Evolutionary conservation across 306 rosid species (phyloP), one percentile per base, ranked within the genome.

Genomic region (Prunus fruticosa): DNA sequence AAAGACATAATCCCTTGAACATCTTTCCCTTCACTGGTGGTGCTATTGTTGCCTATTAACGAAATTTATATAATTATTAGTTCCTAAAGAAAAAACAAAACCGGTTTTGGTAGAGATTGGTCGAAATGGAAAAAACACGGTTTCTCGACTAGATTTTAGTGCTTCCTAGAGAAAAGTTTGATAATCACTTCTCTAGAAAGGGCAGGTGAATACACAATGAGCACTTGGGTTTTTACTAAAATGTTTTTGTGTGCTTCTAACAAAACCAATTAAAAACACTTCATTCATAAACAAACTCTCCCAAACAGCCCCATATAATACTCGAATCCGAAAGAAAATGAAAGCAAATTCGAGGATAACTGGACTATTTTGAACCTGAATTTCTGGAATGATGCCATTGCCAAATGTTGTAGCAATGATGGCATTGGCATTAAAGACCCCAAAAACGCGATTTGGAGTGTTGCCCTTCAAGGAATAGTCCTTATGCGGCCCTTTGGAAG

Each of bases 341-440:
- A n/a, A 20, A 12, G 8, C 11, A 41, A 32, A 57, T 15, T 11
- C 4, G 1, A 53, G 46, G 50, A 22, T 9, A 72, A 32, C 3
- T 49, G 43, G 45, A 67, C 2, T 46, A 2, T 27, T 64, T 10
- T 13, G 32, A 14, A 91, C 98, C 91, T 91, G 97, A 80, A 90
- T 93, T 81, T 93, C 97, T 43, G 96, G 98, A 43, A 91, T 85
- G n/a, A 91, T 91, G 62, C 96, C 97, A 46, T 90, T 93, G 65
- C 98, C 97, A 30, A 81, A 91, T 6, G 88, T 76, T 0, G 97
- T 92, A 60, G 98, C 96, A 43, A 91, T 86, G 76, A 93, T 91
- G 64, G 93, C 90, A 61, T 87, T 75, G 18, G 97, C 93, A 67
- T 90, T 93, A 77, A 90, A 90, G 32, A 92, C 52, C 32, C 94